A percentile compares a stretch with the other conserved stretches of the same genome.
phyloP scores from a whole-genome alignment of 306 rosid species.

The Adenanthera pavonina region DNA sequence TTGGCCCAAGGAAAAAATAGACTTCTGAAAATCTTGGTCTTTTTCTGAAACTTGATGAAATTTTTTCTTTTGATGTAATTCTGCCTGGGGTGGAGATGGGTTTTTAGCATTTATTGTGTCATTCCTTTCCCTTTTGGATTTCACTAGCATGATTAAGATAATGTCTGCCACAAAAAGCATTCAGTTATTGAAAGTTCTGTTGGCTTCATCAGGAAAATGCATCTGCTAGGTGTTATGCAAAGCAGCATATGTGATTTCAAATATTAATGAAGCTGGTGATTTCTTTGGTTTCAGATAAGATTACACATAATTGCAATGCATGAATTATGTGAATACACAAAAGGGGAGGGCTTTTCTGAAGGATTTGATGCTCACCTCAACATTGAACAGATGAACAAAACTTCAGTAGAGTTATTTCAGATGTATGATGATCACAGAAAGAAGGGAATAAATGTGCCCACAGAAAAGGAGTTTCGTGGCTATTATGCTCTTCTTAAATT shows the following conservation, averaged over 20 bases:
- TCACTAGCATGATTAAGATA: constrained; percentile 32
- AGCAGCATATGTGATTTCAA: constrained; percentile 31
- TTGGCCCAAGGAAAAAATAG: not conserved
- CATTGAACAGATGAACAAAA: constrained; percentile 99
- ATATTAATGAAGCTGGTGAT: constrained; percentile 47
- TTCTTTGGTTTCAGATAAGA: constrained; percentile 74
- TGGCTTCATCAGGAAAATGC: constrained; percentile 18
- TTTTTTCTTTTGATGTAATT: constrained; percentile 5
- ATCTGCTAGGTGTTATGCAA: constrained; percentile 37
- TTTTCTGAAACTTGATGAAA: constrained; percentile 9
- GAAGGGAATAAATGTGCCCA: constrained; percentile 74
- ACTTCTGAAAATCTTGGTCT: constrained; percentile 23
- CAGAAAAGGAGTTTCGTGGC: constrained; percentile 94
- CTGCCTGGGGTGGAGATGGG: constrained; percentile 7
- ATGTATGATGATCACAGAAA: constrained; percentile 97
- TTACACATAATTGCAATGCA: constrained; percentile 96
- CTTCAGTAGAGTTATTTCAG: constrained; percentile 95
- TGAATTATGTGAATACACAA: constrained; percentile 92
- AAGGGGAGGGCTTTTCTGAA: constrained; percentile 97
- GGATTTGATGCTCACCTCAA: constrained; percentile 99
- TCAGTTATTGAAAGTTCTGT: not conserved
- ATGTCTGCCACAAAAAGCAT: constrained; percentile 20
- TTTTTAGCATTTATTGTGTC: constrained; percentile 24
- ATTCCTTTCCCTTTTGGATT: constrained; percentile 20
- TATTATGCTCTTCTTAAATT: constrained; percentile 98